These are phyloP conservation scores for Baudoinia panamericana DNA, from an alignment of 495 filamentous ascomycete species.

Conservation along the genomic window DNA sequence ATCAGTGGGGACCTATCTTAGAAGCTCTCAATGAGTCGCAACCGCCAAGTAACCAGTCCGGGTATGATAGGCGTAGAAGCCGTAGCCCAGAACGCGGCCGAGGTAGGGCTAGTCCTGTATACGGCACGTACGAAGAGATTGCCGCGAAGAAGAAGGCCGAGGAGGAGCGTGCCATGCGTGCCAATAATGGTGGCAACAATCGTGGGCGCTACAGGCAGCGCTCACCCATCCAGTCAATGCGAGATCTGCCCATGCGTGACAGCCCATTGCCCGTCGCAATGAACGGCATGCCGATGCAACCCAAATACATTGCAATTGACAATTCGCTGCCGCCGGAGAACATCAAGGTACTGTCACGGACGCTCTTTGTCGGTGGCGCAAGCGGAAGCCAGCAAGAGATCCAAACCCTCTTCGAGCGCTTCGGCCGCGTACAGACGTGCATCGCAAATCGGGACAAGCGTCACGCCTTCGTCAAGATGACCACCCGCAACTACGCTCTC, in stretches of 20 bases:
- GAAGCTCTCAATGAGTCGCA: slow-evolving; percentile 14
- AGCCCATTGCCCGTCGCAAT: slow-evolving; percentile 31
- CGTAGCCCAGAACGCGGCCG: slow-evolving; percentile 27
- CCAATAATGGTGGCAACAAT: slow-evolving; percentile 20
- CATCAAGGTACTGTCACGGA: slow-evolving; percentile 91
- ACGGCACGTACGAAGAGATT: slow-evolving; percentile 39
- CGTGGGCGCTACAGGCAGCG: slow-evolving; percentile 65
- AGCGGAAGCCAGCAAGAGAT: slow-evolving; percentile 73
- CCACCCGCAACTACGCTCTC: slow-evolving; percentile 71
- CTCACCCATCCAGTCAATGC: slow-evolving; percentile 50
- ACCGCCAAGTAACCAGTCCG: slow-evolving; percentile 1
- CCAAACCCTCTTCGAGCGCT: slow-evolving; percentile 60
- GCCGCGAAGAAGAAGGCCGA: slow-evolving; percentile 6
- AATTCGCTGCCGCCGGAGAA: slow-evolving; percentile 51
- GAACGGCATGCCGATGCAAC: slow-evolving; percentile 36
- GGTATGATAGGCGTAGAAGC: slow-evolving; percentile 20
- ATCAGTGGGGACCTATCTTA: slow-evolving; percentile 20
- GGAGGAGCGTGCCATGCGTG: slow-evolving; percentile 17
- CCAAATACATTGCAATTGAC: slow-evolving; percentile 77
- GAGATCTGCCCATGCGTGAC: slow-evolving; percentile 18
- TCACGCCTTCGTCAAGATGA: slow-evolving; percentile 98
- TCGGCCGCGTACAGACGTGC: slow-evolving; percentile 83
- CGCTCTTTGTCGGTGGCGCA: slow-evolving; percentile 91
- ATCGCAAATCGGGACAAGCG: slow-evolving; percentile 97
- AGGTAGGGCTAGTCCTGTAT: slow-evolving; percentile 51